Evolutionary conservation across 2,329 filamentous ascomycete species (phyloP).

Genomic region (Fonsecaea erecta): DNA sequence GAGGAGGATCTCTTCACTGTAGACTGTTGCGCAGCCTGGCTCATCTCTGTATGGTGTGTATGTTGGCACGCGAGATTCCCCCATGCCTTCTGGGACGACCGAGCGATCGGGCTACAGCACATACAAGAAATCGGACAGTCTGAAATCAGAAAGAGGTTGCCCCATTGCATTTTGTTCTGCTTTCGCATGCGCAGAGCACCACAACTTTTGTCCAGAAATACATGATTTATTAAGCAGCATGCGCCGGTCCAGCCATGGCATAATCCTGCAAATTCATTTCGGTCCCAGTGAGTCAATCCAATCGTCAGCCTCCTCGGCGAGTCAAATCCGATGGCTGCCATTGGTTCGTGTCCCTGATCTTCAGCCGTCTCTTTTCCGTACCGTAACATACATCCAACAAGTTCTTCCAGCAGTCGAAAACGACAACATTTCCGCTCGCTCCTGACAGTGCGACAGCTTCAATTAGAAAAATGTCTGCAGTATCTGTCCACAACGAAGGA

Average conservation of each 20-base stretch:
- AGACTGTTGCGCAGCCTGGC: neutral
- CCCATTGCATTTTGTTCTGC: neutral
- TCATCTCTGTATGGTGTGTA: neutral
- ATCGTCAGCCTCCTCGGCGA: neutral
- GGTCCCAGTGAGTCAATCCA: neutral
- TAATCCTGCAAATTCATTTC: conserved; percentile 5
- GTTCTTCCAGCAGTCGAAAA: neutral
- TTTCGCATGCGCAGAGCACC: neutral
- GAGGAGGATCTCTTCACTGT: neutral
- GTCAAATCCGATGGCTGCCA: neutral
- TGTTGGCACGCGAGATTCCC: neutral
- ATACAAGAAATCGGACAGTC: neutral
- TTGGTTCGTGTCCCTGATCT: neutral
- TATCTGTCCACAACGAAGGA: neutral
- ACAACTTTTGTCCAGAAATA: neutral
- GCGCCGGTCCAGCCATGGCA: conserved; percentile 19
- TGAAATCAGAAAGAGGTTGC: neutral
- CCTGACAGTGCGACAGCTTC: neutral
- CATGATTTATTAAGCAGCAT: conserved; percentile 3
- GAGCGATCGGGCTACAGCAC: neutral
- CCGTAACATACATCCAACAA: neutral
- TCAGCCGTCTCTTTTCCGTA: neutral
- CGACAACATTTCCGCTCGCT: neutral
- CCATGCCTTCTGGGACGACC: neutral
- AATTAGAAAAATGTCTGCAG: neutral